These are phyloP conservation scores for Fusarium nodosum DNA, from an alignment of 2,329 filamentous ascomycete genomes.

Conservation along the genomic window DNA sequence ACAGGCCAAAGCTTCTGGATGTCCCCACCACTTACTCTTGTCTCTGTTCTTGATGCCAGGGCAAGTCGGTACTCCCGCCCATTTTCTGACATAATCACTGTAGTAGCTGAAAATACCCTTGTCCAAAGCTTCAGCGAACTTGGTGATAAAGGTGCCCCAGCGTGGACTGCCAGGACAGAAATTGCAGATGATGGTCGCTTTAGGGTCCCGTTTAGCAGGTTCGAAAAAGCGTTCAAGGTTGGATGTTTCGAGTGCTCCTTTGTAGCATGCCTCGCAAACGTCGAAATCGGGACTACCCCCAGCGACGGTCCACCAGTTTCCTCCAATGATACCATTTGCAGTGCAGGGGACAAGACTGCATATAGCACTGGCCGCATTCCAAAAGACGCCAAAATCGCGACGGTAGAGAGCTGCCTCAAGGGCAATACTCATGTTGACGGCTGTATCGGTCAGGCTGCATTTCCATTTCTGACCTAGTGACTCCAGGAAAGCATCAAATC, in stretches of 20 bases:
- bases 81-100: conserved; percentile 49
- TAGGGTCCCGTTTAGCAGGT: conserved; percentile 28
- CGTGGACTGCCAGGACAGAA: conserved; percentile 49
- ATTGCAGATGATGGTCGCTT: conserved; percentile 49
- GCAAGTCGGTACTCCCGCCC: conserved; percentile 50
- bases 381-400: conserved; percentile 50
- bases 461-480: conserved; percentile 42
- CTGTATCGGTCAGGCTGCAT: conserved; percentile 46
- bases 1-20: conserved; percentile 53
- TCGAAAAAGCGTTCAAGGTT: conserved; percentile 51
- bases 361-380: conserved; percentile 45
- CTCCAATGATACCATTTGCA: conserved; percentile 47
- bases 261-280: conserved; percentile 55
- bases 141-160: conserved; percentile 45
- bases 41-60: conserved; percentile 47
- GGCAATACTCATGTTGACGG: conserved; percentile 46
- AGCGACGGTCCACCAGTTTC: conserved; percentile 54
- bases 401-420: conserved; percentile 47
- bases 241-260: conserved; percentile 49
- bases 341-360: conserved; percentile 48
- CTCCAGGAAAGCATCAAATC: conserved; percentile 45
- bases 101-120: conserved; percentile 52
- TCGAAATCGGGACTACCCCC: conserved; percentile 44
- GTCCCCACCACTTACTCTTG: conserved; percentile 55
- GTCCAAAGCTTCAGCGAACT: conserved; percentile 52